These are phyloP conservation scores for Kregervanrija pseudodelftensis DNA, from an alignment of 805 yeast genomes.

Conservation along the genomic window DNA sequence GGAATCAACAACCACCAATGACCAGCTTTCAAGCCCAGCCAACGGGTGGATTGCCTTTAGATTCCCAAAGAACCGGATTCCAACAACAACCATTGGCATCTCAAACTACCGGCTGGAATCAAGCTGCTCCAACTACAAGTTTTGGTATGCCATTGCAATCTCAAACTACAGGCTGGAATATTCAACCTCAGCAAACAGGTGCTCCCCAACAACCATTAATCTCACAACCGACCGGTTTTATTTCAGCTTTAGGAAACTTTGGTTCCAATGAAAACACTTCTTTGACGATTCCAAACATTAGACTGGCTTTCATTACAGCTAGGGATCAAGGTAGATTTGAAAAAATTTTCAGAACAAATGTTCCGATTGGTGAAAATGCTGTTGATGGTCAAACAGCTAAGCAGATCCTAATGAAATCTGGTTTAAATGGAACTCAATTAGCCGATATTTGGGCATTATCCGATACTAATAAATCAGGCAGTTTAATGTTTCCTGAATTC, in stretches of 20 bases:
- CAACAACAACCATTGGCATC: slow-evolving; percentile 26
- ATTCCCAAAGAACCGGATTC: slow-evolving; percentile 40
- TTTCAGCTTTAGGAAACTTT: slow-evolving; percentile 20
- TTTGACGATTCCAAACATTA: slow-evolving; percentile 62
- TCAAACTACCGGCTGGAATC: slow-evolving; percentile 28
- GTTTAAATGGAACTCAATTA: slow-evolving; percentile 63
- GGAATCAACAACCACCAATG: slow-evolving; percentile 14
- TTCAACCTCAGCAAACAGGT: slow-evolving; percentile 9
- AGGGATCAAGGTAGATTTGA: slow-evolving; percentile 85
- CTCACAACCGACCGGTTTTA: slow-evolving; percentile 42
- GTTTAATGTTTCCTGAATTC: slow-evolving; percentile 86
- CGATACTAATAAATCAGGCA: slow-evolving; percentile 84
- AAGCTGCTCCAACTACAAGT: slow-evolving; percentile 32
- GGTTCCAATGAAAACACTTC: slow-evolving; percentile 34
- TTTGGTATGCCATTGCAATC: slow-evolving; percentile 30
- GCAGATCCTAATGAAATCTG: slow-evolving; percentile 72
- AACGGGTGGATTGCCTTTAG: slow-evolving; percentile 30
- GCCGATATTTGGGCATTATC: slow-evolving; percentile 87
- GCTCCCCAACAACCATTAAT: slow-evolving; percentile 22
- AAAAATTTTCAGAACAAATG: slow-evolving; percentile 73
- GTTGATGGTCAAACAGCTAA: slow-evolving; percentile 71
- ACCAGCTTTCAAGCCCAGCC: slow-evolving; percentile 14
- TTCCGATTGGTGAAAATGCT: slow-evolving; percentile 60
- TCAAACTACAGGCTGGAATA: slow-evolving; percentile 36
- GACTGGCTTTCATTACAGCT: slow-evolving; percentile 78